Conservation (phyloP, 345 rosid species). For the Zanthoxylum bungeanum region DNA sequence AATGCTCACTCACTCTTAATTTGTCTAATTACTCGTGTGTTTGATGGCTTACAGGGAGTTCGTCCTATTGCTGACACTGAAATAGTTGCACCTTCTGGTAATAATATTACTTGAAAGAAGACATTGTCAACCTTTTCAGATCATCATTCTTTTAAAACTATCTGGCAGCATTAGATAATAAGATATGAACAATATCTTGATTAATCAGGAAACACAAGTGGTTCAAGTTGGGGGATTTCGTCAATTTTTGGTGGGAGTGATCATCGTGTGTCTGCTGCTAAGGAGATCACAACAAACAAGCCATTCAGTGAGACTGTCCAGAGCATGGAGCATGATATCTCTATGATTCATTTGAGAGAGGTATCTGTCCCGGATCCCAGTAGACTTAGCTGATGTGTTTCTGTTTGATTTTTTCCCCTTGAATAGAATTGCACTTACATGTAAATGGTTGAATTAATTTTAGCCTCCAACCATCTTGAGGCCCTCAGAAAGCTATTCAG, state of each 20-base stretch:
- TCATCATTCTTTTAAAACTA: background rate
- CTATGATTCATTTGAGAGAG: conserved; percentile 86
- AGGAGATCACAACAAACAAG: conserved; percentile 53
- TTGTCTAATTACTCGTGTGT: conserved; percentile 3
- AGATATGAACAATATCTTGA: background rate
- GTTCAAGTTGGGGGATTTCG: conserved; percentile 88
- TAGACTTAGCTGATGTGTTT: background rate
- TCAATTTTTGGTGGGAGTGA: conserved; percentile 86
- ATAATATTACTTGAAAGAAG: conserved; percentile 10
- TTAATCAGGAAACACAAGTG: conserved; percentile 42
- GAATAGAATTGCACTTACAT: conserved; percentile 9
- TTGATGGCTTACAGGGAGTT: conserved; percentile 42
- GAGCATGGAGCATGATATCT: conserved; percentile 48
- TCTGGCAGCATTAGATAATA: background rate
- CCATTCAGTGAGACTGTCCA: conserved; percentile 52
- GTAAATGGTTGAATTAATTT: conserved; percentile 20
- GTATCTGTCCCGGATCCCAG: conserved; percentile 27
- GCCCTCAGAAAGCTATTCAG: conserved; percentile 85
- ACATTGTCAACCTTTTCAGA: background rate
- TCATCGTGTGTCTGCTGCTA: conserved; percentile 47
- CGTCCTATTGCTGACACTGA: conserved; percentile 58
- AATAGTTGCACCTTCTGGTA: conserved; percentile 70
- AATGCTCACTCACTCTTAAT: background rate
- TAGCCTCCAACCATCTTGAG: conserved; percentile 91
- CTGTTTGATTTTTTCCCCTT: background rate